Conservation (phyloP, 73 alveolate genomes). For the Diophrys appendiculata region DNA sequence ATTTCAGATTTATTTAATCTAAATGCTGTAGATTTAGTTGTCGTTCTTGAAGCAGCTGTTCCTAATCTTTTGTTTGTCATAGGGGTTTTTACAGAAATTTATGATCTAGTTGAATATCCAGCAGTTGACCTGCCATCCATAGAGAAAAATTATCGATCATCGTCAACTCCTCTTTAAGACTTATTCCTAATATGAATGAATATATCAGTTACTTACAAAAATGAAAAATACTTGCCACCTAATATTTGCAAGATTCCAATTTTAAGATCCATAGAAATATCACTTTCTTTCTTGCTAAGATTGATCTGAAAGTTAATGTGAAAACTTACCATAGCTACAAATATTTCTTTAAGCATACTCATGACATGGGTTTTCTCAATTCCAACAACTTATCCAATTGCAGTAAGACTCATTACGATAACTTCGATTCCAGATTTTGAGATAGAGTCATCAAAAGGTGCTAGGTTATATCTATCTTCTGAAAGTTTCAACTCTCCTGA, state of each 20-base stretch:
- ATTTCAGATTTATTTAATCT: no score
- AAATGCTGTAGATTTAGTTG: no score
- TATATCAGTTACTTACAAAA: no score
- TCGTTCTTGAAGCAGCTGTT: no score
- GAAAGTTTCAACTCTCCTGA: background rate
- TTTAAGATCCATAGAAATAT: background rate
- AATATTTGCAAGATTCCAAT: constrained; percentile 4
- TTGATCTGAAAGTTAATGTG: background rate
- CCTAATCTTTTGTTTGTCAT: no score
- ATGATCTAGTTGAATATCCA: no score
- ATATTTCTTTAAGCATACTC: background rate
- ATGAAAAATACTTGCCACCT: no score
- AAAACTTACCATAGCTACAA: background rate
- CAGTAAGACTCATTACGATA: background rate
- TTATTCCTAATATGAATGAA: no score
- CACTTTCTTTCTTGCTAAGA: background rate
- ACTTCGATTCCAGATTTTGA: background rate
- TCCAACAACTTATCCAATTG: background rate
- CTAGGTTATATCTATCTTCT: background rate
- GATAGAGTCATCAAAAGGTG: background rate
- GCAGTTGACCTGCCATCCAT: no score
- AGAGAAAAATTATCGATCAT: no score
- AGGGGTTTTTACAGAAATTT: no score
- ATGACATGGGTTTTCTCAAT: background rate
- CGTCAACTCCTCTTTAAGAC: no score